phyloP scores from a whole-genome alignment of 139 green algal genomes.

The Chlamydomonas urium region DNA sequence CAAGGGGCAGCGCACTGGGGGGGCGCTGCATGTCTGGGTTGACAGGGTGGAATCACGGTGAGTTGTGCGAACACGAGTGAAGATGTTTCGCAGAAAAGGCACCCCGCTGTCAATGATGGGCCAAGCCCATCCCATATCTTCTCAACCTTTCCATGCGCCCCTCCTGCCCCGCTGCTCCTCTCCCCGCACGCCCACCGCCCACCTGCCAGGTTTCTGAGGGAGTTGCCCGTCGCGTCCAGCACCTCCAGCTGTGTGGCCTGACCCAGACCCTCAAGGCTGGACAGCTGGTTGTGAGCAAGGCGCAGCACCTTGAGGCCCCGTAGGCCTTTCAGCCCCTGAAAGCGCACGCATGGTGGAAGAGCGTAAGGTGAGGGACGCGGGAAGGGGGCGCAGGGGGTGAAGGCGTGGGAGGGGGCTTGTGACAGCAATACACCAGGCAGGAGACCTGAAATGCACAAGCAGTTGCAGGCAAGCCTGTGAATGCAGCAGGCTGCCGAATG shows the following conservation, averaged over 20 bases:
- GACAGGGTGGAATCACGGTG: too few species aligned
- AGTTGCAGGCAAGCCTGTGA: neutral
- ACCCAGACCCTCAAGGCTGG: conserved; percentile 19
- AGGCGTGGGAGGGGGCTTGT: neutral
- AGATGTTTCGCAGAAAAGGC: too few species aligned
- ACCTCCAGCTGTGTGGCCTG: conserved; percentile 20
- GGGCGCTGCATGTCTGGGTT: too few species aligned
- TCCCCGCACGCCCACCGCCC: neutral
- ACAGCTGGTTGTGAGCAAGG: conserved; percentile 27
- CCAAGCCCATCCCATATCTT: too few species aligned
- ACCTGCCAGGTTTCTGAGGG: conserved; percentile 17
- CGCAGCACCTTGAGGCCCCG: conserved; percentile 29
- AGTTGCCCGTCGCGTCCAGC: conserved; percentile 19
- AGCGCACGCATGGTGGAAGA: too few species aligned
- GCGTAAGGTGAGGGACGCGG: neutral
- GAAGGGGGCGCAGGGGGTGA: neutral
- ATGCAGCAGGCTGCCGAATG: neutral
- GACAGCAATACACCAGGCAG: neutral
- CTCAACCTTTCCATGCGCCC: too few species aligned
- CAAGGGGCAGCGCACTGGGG: too few species aligned
- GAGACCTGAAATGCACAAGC: neutral
- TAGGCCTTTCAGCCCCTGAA: conserved; percentile 24
- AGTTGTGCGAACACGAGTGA: too few species aligned
- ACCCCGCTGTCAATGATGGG: neutral
- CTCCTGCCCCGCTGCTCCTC: neutral